Evolutionary conservation across 805 yeast species (phyloP).

Genomic region (Metschnikowia lochheadii): DNA sequence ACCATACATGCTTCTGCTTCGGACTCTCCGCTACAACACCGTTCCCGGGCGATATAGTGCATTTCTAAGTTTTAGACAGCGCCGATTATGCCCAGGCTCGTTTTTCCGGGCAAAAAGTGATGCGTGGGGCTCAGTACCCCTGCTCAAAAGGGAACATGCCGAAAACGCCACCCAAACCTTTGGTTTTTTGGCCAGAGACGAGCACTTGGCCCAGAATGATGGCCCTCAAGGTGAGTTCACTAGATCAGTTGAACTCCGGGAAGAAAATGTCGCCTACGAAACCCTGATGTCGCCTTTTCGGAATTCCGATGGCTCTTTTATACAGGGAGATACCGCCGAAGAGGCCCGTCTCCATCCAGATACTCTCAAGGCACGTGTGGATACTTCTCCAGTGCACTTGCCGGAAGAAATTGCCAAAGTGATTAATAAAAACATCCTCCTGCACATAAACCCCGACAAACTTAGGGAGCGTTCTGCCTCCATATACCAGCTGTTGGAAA

Average conservation of each 20-base stretch:
- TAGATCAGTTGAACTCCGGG: slow-evolving; percentile 2
- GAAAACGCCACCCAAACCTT: slow-evolving; percentile 1
- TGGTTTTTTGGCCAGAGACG: slow-evolving; percentile 18
- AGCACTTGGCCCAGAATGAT: slow-evolving; percentile 11
- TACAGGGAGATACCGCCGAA: slow-evolving; percentile 41
- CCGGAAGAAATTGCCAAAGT: slow-evolving; percentile 55
- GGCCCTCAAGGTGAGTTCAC: slow-evolving; percentile 6
- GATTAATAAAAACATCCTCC: slow-evolving; percentile 61
- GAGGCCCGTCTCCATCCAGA: slow-evolving; percentile 56
- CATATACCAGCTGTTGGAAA: slow-evolving; percentile 47
- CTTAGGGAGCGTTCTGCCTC: slow-evolving; percentile 60
- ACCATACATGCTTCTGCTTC: slow-evolving; percentile 2
- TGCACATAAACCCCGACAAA: slow-evolving; percentile 57
- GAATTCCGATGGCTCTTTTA: slow-evolving; percentile 37
- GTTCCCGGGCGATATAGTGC: background rate
- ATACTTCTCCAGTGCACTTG: slow-evolving; percentile 47
- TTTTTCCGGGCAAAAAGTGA: background rate
- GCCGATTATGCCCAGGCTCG: background rate
- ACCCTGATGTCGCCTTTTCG: slow-evolving; percentile 30
- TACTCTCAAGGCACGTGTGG: slow-evolving; percentile 55
- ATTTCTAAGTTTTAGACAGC: too few relatives aligned
- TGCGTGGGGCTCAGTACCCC: background rate
- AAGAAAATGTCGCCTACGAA: slow-evolving; percentile 5
- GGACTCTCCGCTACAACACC: background rate
- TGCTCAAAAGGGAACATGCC: background rate